Base-by-base conservation (phyloP, 345 rosid genomes). In the Aethionema arabicum region DNA sequence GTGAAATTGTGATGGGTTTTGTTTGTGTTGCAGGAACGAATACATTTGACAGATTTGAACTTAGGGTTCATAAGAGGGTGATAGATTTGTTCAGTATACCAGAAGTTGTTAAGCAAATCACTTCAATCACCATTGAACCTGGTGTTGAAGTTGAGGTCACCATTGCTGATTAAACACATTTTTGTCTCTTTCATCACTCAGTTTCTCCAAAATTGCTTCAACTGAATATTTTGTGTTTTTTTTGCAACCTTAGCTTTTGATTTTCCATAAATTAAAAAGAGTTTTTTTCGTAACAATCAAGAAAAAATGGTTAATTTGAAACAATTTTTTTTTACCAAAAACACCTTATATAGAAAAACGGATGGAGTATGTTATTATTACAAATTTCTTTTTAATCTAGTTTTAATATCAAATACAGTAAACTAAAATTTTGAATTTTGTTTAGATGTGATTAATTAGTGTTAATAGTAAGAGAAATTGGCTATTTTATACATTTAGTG, bases 121-220 rank as follows among this genome's bases (percentile, higher is more conserved):
- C 82, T 10, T 79, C 85, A 4, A 84, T 79, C 29, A 79, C 86
- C 5, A 73, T 79, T 40, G 87, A 84, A 44, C 80, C 82, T 9
- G 90, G 85, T 58, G 87, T 84, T 4, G 77, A 78, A 50, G 80
- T 82, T 0, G 86, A 84, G 50, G 87, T 82, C 43, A 80, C 80
- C 4, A 77, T 78, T 47, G 83, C 85, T 0, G 83, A 71, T 52
- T 60, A 68, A 47, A 42, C 30, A 44, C 41, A n/a, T 45, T 0
- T 37, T 37, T 10, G 8, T 11, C 16, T 14, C 38, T 11, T 33
- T 59, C 11, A 10, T 10, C 40, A 37, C 40, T 6, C 8, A 37
- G 32, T 37, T 30, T 32, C 10, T 38, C 1, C n/a, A 5, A 35
- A 35, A 46, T 9, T 5, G 4, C 39, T 38, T 61, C 14, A 29